Conservation (phyloP, 1,139 yeast genomes). For the Yamadazyma jaroonii region DNA sequence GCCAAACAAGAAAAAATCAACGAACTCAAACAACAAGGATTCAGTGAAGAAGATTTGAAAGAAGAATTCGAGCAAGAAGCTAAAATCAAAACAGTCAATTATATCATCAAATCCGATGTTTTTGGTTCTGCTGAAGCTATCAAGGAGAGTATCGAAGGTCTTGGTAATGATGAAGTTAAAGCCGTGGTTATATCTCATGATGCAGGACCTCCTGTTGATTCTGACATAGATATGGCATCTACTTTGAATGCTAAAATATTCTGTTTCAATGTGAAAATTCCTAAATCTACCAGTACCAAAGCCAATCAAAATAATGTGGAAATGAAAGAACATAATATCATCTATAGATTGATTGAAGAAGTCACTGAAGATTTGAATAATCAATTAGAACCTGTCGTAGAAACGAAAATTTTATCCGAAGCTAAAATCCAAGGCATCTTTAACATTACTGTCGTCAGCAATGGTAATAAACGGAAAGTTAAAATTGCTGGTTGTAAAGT, state of each 20-base stretch:
- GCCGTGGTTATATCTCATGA: conserved; percentile 67
- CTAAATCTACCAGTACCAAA: conserved; percentile 59
- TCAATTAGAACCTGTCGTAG: conserved; percentile 64
- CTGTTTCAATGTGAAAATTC: conserved; percentile 73
- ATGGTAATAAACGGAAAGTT: conserved; percentile 44
- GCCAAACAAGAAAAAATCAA: conserved; percentile 50
- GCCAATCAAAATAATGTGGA: conserved; percentile 63
- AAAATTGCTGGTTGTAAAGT: conserved; percentile 90
- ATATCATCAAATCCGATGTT: conserved; percentile 86
- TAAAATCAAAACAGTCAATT: conserved; percentile 29
- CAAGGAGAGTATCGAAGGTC: conserved; percentile 69
- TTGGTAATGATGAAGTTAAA: conserved; percentile 84
- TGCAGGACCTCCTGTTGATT: conserved; percentile 84
- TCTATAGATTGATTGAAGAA: conserved; percentile 83
- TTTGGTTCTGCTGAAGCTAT: conserved; percentile 65
- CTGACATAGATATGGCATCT: conserved; percentile 79
- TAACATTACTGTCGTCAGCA: conserved; percentile 43
- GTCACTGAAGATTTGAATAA: conserved; percentile 66
- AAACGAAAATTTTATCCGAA: conserved; percentile 65
- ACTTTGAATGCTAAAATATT: conserved; percentile 71
- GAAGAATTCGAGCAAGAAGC: conserved; percentile 15
- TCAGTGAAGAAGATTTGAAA: conserved; percentile 42
- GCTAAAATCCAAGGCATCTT: conserved; percentile 72
- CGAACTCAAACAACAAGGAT: conserved; percentile 56
- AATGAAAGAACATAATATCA: conserved; percentile 69